Evolutionary conservation across 2,329 filamentous ascomycete species (phyloP), one percentile per base, ranked within the genome.

Genomic region (Colletotrichum shisoi): DNA sequence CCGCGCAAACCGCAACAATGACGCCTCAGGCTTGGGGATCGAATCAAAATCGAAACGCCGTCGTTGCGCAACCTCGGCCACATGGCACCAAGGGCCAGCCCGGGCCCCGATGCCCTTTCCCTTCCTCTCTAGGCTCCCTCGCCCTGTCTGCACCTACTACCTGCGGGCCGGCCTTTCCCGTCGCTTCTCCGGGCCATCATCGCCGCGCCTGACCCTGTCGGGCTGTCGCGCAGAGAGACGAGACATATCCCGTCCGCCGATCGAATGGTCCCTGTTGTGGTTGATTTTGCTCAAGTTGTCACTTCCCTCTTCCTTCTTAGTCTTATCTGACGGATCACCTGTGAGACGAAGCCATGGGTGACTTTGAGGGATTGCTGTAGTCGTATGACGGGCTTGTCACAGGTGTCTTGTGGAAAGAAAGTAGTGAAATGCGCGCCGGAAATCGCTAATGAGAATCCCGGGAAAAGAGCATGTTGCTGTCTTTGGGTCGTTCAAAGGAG

Each of bases 31-130:
- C 39, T n/a, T 49, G 57, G 63, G 45, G 53, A 42, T 21, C 59
- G 37, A 40, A 48, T 52, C 46, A 51, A 31, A 49, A 52, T 37
- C 44, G 45, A 51, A 46, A 45, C 21, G 45, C 39, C 19, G 5
- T n/a, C 45, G 34, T 21, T 46, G 44, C 45, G 42, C 60, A 51
- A 57, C 52, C 49, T 64, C 42, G 44, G 27, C 65, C 61, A 60
- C 65, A 68, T 60, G 65, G 65, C 54, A 31, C 27, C 61, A 54
- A 60, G 49, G 61, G 37, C 48, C 27, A 31, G 27, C 27, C 27
- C 27, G 27, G 27, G 27, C 27, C 27, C 27, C 6, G 27, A 31
- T 6, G 27, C 27, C n/a, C 7, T 7, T 21, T 57, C 8, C 57
- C 34, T 39, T 31, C 24, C 9, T 62, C 34, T 39, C 37, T 46